Evolutionary conservation across 2,329 filamentous ascomycete species (phyloP), one percentile per base, ranked within the genome.

Genomic region (Stenocarpella maydis): DNA sequence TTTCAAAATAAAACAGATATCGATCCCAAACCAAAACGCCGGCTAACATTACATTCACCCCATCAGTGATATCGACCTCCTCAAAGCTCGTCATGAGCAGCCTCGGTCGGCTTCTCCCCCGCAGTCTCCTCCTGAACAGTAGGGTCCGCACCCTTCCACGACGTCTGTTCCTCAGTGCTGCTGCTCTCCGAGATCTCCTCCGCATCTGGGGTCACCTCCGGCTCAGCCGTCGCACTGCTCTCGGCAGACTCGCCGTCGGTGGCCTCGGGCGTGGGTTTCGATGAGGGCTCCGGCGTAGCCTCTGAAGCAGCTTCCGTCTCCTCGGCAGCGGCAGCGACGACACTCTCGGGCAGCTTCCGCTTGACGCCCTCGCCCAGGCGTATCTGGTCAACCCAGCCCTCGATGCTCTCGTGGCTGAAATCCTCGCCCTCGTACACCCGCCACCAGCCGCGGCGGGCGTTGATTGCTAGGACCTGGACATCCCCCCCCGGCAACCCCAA

Each of bases 351-450:
- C 50, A 96, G 79, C 82, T 90, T 92, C 75, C 90, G 86, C 85
- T 95, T 98, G 70, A 87, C 82, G 2, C 93, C 92, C 77, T 98
- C 95, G 65, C 95, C 93, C 85, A 99, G 87, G 45, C 94, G 90
- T 72, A 98, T 94, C n/a, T 88, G 86, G 76, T 99, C 96, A 70
- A 99, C 88, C 94, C 95, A 99, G 71, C 84, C 83, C 82, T 97
- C 93, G 37, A 99, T 83, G 31, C 86, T 87, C 66, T 87, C 83
- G 28, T 85, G 77, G 67, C 87, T 88, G 53, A 89, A 90, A 52
- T 87, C 82, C 3, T 54, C 76, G 8, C 86, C 88, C 58, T 88
- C 82, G 78, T 93, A 96, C 69, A 87, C 88, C 75, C 92, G 91
- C 88, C 91, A 97, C 96, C 96, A 99, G 50, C 88, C 87, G 66